Conservation (phyloP, 805 yeast genomes). For the Pichia californica region DNA sequence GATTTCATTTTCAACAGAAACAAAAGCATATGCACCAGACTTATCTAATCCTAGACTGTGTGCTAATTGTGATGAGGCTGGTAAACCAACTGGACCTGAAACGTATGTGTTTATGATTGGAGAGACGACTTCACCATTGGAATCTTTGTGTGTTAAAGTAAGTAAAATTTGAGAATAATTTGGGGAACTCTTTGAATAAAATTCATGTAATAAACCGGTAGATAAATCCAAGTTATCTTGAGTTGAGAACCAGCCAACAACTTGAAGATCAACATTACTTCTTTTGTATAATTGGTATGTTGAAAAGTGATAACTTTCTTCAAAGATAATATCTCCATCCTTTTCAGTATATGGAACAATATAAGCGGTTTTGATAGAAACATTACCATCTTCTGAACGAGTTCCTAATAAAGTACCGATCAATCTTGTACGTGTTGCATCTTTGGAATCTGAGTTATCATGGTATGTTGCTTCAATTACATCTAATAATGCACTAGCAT, state of each 20-base stretch:
- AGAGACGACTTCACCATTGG: constrained; percentile 41
- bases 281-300: constrained; percentile 67
- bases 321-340: constrained; percentile 71
- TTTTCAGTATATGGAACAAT: constrained; percentile 75
- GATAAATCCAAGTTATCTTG: constrained; percentile 56
- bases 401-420: constrained; percentile 79
- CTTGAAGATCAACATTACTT: constrained; percentile 70
- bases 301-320: constrained; percentile 66
- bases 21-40: constrained; percentile 53
- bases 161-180: constrained; percentile 77
- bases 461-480: constrained; percentile 66
- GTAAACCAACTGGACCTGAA: constrained; percentile 63
- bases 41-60: constrained; percentile 34
- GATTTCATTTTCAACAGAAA: constrained; percentile 66
- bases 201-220: constrained; percentile 74
- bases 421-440: constrained; percentile 46
- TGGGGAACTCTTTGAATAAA: constrained; percentile 71
- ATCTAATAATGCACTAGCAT: constrained; percentile 68
- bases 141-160: constrained; percentile 56
- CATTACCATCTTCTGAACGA: constrained; percentile 76
- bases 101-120: constrained; percentile 65
- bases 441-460: constrained; percentile 32
- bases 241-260: constrained; percentile 81
- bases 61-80: constrained; percentile 35
- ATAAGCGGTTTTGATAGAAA: constrained; percentile 69